Conservation (phyloP, 345 rosid genomes). For the Erucastrum elatum region DNA sequence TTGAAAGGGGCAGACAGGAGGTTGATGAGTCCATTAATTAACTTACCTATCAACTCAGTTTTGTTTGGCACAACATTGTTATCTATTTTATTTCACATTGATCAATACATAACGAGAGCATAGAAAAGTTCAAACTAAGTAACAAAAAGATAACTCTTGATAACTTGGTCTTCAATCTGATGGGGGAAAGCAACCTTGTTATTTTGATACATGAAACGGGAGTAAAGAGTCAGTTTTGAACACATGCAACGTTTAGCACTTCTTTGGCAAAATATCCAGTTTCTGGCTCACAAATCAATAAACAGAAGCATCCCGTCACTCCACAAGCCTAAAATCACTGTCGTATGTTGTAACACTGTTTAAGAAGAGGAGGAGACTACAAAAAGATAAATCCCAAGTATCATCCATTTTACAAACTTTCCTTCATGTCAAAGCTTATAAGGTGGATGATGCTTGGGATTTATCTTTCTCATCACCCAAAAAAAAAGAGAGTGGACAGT, state of each 20-base stretch:
- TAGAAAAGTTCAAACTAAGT: not conserved
- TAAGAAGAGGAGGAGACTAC: not conserved
- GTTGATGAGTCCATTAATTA: constrained; percentile 34
- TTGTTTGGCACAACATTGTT: not conserved
- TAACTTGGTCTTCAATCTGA: not conserved
- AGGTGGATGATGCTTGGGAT: not conserved
- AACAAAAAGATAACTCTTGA: not conserved
- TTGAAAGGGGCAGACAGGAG: constrained; percentile 20
- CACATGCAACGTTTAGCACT: not conserved
- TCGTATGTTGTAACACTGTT: not conserved
- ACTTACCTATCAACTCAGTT: not conserved
- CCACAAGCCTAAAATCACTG: not conserved
- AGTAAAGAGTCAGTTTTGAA: not conserved
- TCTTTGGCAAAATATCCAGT: not conserved
- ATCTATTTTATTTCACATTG: not conserved
- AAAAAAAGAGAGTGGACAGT: not conserved
- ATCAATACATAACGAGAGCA: not conserved
- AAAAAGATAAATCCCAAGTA: constrained; percentile 31
- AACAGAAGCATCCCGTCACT: not conserved
- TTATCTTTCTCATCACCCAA: not conserved
- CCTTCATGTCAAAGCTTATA: not conserved
- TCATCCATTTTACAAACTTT: constrained; percentile 28
- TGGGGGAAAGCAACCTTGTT: not conserved
- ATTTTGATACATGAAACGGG: not conserved
- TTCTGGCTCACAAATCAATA: not conserved